Evolutionary conservation across 805 yeast genomes (phyloP).

Genomic region (Metschnikowia kunwiensis): DNA sequence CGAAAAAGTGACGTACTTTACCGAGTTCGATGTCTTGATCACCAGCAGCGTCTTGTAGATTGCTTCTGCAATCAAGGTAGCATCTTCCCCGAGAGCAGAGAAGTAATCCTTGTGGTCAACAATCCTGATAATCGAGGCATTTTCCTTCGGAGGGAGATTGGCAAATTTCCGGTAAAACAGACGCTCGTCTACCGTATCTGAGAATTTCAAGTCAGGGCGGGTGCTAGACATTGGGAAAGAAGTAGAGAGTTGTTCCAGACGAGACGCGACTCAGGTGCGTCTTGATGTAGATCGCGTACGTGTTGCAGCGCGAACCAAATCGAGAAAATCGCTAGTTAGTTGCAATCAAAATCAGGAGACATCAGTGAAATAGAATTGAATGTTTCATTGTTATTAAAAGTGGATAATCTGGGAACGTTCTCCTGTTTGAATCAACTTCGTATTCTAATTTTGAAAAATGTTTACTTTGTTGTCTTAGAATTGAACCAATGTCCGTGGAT

Average conservation of each 20-base stretch:
- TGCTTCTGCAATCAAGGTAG: constrained; percentile 74
- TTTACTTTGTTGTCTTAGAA: too few species aligned
- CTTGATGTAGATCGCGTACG: too few species aligned
- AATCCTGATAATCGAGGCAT: constrained; percentile 55
- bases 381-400: too few species aligned
- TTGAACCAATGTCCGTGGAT: too few species aligned
- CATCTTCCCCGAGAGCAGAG: constrained; percentile 70
- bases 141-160: constrained; percentile 47
- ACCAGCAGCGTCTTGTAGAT: constrained; percentile 84
- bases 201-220: constrained; percentile 45
- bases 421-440: too few species aligned
- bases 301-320: too few species aligned
- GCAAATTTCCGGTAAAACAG: constrained; percentile 43
- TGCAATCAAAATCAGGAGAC: too few species aligned
- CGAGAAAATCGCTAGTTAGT: too few species aligned
- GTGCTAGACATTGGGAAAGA: constrained; percentile 33
- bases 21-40: constrained; percentile 54
- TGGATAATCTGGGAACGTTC: too few species aligned
- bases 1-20: constrained; percentile 71
- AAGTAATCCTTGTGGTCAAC: constrained; percentile 81
- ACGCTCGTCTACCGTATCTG: constrained; percentile 43
- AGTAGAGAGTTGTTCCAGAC: too few species aligned
- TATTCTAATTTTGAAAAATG: too few species aligned
- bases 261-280: constrained; percentile 10
- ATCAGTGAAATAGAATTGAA: too few species aligned